Conservation (phyloP, 192 early-diverging fungal genomes). For the Backusella psychrophila region DNA sequence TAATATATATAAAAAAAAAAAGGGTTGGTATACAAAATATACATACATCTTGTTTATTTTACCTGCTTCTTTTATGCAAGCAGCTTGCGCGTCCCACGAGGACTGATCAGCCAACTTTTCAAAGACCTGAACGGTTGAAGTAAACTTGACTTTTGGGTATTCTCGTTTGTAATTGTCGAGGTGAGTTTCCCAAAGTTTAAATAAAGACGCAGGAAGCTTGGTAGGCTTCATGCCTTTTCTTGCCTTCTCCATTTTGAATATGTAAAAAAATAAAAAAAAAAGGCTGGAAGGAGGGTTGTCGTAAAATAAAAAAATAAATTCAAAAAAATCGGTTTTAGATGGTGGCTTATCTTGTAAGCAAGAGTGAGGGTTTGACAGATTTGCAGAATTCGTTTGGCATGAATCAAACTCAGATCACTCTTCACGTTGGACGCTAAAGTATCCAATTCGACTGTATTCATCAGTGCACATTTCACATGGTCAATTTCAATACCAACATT, state of each 20-base stretch:
- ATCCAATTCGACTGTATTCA: too few species aligned
- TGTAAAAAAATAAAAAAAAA: too few species aligned
- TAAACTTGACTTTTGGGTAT: neutral
- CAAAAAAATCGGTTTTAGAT: neutral
- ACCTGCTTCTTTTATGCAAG: constrained; percentile 32
- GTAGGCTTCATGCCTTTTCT: constrained; percentile 11
- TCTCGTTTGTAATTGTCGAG: neutral
- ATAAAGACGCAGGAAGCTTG: constrained; percentile 17
- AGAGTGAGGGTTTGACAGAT: neutral
- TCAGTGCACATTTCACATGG: too few species aligned
- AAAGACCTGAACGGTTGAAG: constrained; percentile 1
- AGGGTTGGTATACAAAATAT: neutral
- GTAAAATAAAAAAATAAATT: neutral
- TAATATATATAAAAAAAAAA: too few species aligned
- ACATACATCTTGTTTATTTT: neutral
- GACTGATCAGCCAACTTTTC: constrained; percentile 13
- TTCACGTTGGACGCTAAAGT: too few species aligned
- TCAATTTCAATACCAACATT: neutral
- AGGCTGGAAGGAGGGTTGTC: neutral
- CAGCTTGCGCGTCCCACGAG: constrained; percentile 29
- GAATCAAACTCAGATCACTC: too few species aligned
- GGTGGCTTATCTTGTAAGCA: neutral
- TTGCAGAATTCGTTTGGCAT: too few species aligned
- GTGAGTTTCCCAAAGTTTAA: neutral
- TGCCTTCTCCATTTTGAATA: constrained; percentile 9